Conservation (phyloP, 2,329 filamentous ascomycete genomes). For the Diaporthe vexans region DNA sequence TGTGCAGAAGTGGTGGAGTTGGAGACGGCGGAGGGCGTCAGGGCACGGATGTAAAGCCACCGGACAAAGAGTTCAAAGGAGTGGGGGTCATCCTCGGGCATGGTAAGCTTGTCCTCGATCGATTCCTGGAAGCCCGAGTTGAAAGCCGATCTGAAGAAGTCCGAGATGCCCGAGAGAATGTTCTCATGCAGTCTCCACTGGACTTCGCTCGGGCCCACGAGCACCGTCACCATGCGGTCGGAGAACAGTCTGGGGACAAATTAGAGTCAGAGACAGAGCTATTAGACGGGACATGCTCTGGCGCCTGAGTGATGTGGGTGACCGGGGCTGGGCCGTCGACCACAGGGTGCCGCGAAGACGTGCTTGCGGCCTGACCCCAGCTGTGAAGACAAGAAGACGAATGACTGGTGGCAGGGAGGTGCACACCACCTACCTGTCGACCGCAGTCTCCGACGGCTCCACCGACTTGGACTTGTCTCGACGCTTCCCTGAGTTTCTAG, state of each 20-base stretch:
- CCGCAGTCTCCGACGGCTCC: constrained; percentile 2
- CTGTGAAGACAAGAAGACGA: neutral
- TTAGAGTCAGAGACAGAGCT: neutral
- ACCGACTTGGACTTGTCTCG: constrained; percentile 19
- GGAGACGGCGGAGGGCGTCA: constrained; percentile 24
- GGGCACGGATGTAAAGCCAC: constrained; percentile 38
- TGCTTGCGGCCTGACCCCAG: neutral
- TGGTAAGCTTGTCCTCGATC: constrained; percentile 27
- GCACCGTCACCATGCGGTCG: constrained; percentile 32
- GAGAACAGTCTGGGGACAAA: constrained; percentile 31
- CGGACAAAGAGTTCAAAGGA: constrained; percentile 41
- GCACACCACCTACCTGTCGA: constrained; percentile 22
- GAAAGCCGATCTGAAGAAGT: constrained; percentile 40
- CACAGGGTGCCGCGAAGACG: neutral
- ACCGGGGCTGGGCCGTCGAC: neutral
- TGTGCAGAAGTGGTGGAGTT: constrained; percentile 3
- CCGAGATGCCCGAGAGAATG: constrained; percentile 36
- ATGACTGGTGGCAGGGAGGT: neutral
- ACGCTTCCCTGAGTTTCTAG: neutral
- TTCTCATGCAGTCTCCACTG: constrained; percentile 38
- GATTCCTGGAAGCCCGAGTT: constrained; percentile 40
- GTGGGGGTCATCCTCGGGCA: constrained; percentile 39
- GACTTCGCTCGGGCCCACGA: constrained; percentile 32
- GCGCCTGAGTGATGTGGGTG: neutral
- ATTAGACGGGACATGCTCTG: neutral